Evolutionary conservation across 768 basidiomycete genomes (phyloP), one percentile per base, ranked within the genome.

Genomic region (Agaricus bisporus): DNA sequence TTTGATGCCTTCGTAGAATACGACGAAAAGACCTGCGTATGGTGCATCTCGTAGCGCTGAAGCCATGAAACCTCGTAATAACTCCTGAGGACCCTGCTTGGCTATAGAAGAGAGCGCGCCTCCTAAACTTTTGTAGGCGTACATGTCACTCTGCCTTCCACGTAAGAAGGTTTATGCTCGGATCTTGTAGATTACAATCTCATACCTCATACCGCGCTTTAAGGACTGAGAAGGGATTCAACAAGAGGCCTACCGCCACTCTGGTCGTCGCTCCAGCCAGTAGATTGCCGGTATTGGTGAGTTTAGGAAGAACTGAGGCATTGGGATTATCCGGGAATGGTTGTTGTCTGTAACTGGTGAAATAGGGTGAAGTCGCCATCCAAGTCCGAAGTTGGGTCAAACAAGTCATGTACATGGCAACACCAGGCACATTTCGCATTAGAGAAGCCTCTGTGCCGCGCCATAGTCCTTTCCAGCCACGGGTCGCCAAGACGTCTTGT

Each of bases 41-140:
- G 95, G 95, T 11, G 93, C 95, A 66, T 98, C 95, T 44, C 95
- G 81, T n/a, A 94, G 74, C 1, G 93, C 88, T 1, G 92, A 91
- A 1, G 93, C 90, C 20, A 87, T 61, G 63, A 93, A 86, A 0
- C 95, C 95, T 44, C 90, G 86, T 62, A 94, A 81, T 26, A 95
- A 73, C 58, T 91, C 92, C 20, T 82, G 79, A 4, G 89, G 82
- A 2, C 94, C 92, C 63, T 77, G 76, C n/a, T 81, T 83, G 2
- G 73, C 66, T 36, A 91, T 77, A 8, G 82, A 76, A 4, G 70
- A 42, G 36, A 91, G 65, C 0, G 86, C 89, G 36, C 76, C 72
- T 4, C 73, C 62, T 37, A 93, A 64, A 58, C 79, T 83, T 47
- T 73, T 68, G 64, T 92, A 93, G 1, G 78, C 73, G 63, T 91